phyloP scores from a whole-genome alignment of 1,284 basidiomycete genomes.

The Gomphus sp. region DNA sequence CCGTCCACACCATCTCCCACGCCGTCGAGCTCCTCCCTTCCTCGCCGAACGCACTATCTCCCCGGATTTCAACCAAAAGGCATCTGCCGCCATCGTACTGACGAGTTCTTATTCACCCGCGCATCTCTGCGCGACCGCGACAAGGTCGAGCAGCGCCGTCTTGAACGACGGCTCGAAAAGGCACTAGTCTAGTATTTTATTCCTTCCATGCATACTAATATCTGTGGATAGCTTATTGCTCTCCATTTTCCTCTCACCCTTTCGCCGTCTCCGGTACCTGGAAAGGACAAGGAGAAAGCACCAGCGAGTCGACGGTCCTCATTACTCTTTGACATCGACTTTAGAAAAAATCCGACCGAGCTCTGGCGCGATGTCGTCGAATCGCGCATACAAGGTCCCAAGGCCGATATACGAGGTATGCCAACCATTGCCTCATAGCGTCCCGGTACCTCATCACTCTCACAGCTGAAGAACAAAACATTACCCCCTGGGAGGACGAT shows the following conservation, averaged over 20 bases:
- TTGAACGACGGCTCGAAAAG: conserved; percentile 79
- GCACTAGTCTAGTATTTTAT: conserved; percentile 16
- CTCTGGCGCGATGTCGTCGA: conserved; percentile 51
- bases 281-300: conserved; percentile 16
- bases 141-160: conserved; percentile 68
- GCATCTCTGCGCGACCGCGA: conserved; percentile 46
- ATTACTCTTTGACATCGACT: conserved; percentile 58
- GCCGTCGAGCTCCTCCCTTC: conserved; percentile 12
- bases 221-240: conserved; percentile 44
- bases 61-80: conserved; percentile 80
- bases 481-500: conserved; percentile 95
- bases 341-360: conserved; percentile 50
- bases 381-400: conserved; percentile 32
- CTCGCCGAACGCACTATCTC: conserved; percentile 47
- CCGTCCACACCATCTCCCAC: conserved; percentile 16
- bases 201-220: not conserved
- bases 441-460: not conserved
- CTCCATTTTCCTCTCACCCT: conserved; percentile 61
- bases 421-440: conserved; percentile 6
- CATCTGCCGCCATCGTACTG: conserved; percentile 61
- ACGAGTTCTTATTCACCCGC: conserved; percentile 63
- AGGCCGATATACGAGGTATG: conserved; percentile 52
- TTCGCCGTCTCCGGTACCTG: conserved; percentile 9
- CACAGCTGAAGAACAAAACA: conserved; percentile 77
- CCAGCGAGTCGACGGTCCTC: conserved; percentile 37